phyloP scores from a whole-genome alignment of 2,329 filamentous ascomycete species.

The Aspergillus sergii region DNA sequence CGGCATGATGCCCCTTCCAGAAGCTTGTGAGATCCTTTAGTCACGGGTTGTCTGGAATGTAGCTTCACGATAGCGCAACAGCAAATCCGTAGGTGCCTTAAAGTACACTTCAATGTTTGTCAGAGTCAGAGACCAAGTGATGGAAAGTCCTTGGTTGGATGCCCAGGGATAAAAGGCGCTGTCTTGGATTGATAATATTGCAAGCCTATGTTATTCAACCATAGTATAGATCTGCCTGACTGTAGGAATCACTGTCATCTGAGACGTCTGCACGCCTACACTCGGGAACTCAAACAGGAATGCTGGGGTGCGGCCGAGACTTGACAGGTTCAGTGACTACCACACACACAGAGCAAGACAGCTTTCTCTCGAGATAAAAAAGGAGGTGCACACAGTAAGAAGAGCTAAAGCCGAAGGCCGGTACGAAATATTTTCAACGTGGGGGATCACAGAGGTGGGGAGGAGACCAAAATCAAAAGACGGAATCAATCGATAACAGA shows the following conservation, averaged over 20 bases:
- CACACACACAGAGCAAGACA: neutral
- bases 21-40: neutral
- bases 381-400: neutral
- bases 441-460: neutral
- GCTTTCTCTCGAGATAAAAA: neutral
- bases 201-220: conserved; percentile 43
- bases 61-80: neutral
- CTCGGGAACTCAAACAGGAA: neutral
- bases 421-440: neutral
- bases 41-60: neutral
- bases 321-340: neutral
- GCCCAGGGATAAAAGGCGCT: neutral
- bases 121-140: neutral
- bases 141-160: neutral
- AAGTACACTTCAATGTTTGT: neutral
- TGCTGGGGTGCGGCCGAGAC: neutral
- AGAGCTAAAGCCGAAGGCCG: neutral
- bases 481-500: neutral
- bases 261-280: neutral
- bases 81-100: neutral
- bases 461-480: neutral
- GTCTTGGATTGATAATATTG: neutral
- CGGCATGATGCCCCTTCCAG: conserved; percentile 53
- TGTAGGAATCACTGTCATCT: conserved; percentile 21
- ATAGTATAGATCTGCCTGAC: conserved; percentile 25